Evolutionary conservation across 2,329 filamentous ascomycete species (phyloP).

Genomic region (Nannizziopsis arthrosporioides): DNA sequence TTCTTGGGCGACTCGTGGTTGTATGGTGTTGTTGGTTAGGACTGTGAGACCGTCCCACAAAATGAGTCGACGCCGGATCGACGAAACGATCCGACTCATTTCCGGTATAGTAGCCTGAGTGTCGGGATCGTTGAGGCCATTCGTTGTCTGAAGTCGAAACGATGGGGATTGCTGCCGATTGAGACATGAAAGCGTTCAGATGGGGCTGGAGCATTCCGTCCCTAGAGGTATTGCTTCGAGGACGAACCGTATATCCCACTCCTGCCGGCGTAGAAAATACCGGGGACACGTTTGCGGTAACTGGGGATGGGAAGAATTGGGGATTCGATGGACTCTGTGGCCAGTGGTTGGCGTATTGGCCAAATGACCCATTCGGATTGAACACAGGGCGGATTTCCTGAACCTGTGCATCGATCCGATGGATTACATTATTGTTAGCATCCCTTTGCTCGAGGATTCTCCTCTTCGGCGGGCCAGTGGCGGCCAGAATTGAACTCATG

Average conservation of each 20-base stretch:
- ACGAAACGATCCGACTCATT: slow-evolving; percentile 27
- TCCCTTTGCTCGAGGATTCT: slow-evolving; percentile 29
- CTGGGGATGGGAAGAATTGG: too few relatives aligned
- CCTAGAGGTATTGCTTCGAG: slow-evolving; percentile 26
- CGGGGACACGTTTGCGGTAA: too few relatives aligned
- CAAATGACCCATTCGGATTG: slow-evolving; percentile 14
- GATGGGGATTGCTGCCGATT: slow-evolving; percentile 17
- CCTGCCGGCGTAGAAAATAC: background rate
- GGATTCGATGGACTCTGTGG: background rate
- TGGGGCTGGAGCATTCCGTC: slow-evolving; percentile 21
- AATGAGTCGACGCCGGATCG: slow-evolving; percentile 21
- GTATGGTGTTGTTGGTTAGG: slow-evolving; percentile 22
- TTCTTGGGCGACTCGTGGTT: slow-evolving; percentile 15
- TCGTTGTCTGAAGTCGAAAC: slow-evolving; percentile 4
- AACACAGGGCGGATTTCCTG: slow-evolving; percentile 1
- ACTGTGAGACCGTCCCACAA: slow-evolving; percentile 19
- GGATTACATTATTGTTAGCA: slow-evolving; percentile 32
- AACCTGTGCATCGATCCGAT: slow-evolving; percentile 7
- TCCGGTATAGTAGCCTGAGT: slow-evolving; percentile 13
- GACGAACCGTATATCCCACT: slow-evolving; percentile 30
- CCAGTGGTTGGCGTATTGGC: slow-evolving; percentile 5
- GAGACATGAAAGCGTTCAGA: slow-evolving; percentile 22
- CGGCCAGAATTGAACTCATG: too few relatives aligned
- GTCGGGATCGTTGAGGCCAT: slow-evolving; percentile 16
- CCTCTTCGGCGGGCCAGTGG: too few relatives aligned